Conservation (phyloP, 345 rosid species). For the Citrus glauca region DNA sequence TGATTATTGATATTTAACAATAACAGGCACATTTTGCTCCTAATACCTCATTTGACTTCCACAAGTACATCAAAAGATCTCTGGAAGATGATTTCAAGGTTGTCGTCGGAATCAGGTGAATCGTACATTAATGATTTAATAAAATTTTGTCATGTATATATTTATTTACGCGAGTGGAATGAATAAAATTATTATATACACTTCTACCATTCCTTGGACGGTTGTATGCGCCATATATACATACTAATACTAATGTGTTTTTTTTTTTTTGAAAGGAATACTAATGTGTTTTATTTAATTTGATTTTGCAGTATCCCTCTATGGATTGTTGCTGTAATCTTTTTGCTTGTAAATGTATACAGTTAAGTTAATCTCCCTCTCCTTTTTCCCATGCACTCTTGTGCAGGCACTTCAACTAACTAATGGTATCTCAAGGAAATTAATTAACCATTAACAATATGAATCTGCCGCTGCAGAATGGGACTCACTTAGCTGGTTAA, state of each 20-base stretch:
- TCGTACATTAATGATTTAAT: background rate
- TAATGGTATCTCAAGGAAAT: background rate
- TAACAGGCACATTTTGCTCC: constrained; percentile 54
- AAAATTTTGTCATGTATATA: too few relatives aligned
- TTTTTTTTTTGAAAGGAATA: too few relatives aligned
- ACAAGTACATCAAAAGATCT: constrained; percentile 53
- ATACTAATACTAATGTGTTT: background rate
- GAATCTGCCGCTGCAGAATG: constrained; percentile 30
- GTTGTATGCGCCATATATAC: too few relatives aligned
- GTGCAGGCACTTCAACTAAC: background rate
- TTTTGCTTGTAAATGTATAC: constrained; percentile 48
- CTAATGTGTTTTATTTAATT: background rate
- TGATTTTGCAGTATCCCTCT: constrained; percentile 40
- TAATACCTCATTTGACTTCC: constrained; percentile 50
- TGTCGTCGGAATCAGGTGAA: constrained; percentile 55
- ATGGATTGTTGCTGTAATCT: constrained; percentile 42
- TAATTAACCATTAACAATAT: background rate
- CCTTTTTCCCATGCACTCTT: background rate
- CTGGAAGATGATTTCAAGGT: constrained; percentile 68
- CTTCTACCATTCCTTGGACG: too few relatives aligned
- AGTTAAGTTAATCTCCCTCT: constrained; percentile 33
- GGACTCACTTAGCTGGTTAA: constrained; percentile 46
- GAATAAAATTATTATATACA: too few relatives aligned
- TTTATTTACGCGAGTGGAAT: too few relatives aligned
- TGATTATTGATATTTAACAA: background rate